Evolutionary conservation across 75 land plant genomes (phyloP).

Genomic region (Selaginella tamariscina): DNA sequence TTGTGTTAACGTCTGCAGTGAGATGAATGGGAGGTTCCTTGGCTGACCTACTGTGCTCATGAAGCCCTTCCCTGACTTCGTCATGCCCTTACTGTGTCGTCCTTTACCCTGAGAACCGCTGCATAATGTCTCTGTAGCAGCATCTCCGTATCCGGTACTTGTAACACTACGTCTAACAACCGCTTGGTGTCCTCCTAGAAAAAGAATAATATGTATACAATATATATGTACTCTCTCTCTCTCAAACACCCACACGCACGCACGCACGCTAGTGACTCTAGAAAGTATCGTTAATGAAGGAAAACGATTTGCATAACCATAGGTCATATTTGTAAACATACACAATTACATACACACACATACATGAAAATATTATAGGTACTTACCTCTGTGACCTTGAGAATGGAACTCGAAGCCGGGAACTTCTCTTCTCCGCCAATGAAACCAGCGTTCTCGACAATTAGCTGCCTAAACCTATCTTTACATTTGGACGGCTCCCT

Average conservation of each 20-base stretch:
- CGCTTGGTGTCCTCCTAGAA: constrained; percentile 68
- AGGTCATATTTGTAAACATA: not conserved
- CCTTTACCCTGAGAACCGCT: constrained; percentile 30
- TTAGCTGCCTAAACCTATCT: constrained; percentile 84
- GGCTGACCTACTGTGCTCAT: not conserved
- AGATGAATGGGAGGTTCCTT: not conserved
- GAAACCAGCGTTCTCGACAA: constrained; percentile 42
- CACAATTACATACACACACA: not conserved
- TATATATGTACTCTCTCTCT: not conserved
- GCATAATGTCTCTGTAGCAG: constrained; percentile 81
- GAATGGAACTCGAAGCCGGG: constrained; percentile 50
- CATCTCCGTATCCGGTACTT: constrained; percentile 60
- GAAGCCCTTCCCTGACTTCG: not conserved
- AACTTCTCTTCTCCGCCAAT: constrained; percentile 45
- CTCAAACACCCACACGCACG: not conserved
- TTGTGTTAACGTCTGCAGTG: not conserved
- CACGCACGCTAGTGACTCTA: not conserved
- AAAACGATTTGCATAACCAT: not conserved
- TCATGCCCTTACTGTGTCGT: not conserved
- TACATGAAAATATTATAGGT: not conserved
- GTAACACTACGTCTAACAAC: constrained; percentile 49
- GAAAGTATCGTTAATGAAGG: not conserved
- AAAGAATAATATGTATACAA: not conserved
- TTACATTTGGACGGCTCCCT: constrained; percentile 87
- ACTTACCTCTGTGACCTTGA: constrained; percentile 92